Evolutionary conservation across 2,329 filamentous ascomycete species (phyloP).

Genomic region (Aspergillus neotritici): DNA sequence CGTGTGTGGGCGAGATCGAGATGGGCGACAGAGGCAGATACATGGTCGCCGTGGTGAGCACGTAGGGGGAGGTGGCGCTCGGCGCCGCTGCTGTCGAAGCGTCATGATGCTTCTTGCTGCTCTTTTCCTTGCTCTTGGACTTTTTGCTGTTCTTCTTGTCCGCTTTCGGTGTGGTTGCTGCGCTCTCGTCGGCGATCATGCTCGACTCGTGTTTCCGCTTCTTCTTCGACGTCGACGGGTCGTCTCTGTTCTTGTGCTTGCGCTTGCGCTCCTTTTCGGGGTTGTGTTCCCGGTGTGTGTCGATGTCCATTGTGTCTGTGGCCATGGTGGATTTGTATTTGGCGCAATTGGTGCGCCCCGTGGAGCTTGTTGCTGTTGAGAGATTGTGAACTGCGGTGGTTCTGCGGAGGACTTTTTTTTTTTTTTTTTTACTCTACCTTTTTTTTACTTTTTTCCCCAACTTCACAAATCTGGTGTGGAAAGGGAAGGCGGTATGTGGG

Average conservation of each 20-base stretch:
- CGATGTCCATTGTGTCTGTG: constrained; percentile 37
- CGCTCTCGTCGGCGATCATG: constrained; percentile 17
- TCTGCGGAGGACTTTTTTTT: constrained; percentile 26
- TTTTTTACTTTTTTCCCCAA: constrained; percentile 18
- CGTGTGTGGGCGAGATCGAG: constrained; percentile 46
- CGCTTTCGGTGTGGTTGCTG: constrained; percentile 5
- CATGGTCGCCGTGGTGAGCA: constrained; percentile 71
- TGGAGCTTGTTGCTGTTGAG: constrained; percentile 2
- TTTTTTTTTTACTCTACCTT: constrained; percentile 19
- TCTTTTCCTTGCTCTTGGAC: constrained; percentile 33
- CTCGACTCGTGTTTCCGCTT: constrained; percentile 36
- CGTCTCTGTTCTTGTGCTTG: constrained; percentile 44
- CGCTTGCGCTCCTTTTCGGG: constrained; percentile 37
- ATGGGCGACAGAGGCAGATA: constrained; percentile 58
- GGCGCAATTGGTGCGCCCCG: constrained; percentile 10
- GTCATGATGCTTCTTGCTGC: constrained; percentile 33
- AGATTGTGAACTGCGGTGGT: constrained; percentile 2
- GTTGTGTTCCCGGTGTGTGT: constrained; percentile 21
- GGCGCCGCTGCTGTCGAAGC: constrained; percentile 15
- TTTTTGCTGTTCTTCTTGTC: constrained; percentile 26
- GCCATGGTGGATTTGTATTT: constrained; percentile 28
- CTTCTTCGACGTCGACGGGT: constrained; percentile 35
- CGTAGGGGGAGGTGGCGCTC: constrained; percentile 61
- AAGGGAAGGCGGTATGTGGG: constrained; percentile 22
- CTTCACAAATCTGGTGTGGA: neutral